Percentiles rank a stretch among this genome's conserved stretches.
Conservation (phyloP, 352 stramenopile species). For the Phytophthora brassicae region DNA sequence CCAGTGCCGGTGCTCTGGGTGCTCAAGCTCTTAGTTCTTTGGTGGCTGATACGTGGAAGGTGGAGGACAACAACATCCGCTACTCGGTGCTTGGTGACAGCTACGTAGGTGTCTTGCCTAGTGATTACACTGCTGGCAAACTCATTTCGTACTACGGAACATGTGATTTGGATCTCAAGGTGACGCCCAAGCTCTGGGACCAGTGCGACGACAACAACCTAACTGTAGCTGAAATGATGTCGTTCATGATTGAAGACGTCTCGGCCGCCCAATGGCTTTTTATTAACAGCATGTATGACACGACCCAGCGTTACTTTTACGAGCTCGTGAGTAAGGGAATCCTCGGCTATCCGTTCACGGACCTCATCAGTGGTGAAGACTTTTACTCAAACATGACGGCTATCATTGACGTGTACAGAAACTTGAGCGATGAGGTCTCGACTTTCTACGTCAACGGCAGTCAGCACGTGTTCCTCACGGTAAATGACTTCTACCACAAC, state of each 20-base stretch:
- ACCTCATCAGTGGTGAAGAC: slow-evolving; percentile 52
- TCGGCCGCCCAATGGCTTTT: slow-evolving; percentile 61
- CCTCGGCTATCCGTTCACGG: slow-evolving; percentile 49
- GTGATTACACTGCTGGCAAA: slow-evolving; percentile 43
- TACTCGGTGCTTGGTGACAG: slow-evolving; percentile 65
- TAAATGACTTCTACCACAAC: slow-evolving; percentile 50
- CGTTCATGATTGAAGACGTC: slow-evolving; percentile 51
- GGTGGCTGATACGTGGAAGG: slow-evolving; percentile 58
- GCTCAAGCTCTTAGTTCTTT: slow-evolving; percentile 47
- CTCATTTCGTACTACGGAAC: slow-evolving; percentile 64
- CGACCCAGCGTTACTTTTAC: slow-evolving; percentile 70
- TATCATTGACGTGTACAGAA: slow-evolving; percentile 57
- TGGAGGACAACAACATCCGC: slow-evolving; percentile 51
- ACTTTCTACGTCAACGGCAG: slow-evolving; percentile 51
- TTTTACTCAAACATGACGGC: slow-evolving; percentile 61
- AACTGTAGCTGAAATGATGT: slow-evolving; percentile 52
- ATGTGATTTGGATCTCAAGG: slow-evolving; percentile 53
- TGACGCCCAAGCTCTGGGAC: slow-evolving; percentile 37
- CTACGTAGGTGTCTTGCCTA: slow-evolving; percentile 65
- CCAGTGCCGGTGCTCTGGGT: slow-evolving; percentile 55
- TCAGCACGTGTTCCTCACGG: slow-evolving; percentile 56
- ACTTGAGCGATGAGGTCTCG: slow-evolving; percentile 44
- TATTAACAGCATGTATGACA: slow-evolving; percentile 62
- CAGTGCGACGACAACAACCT: slow-evolving; percentile 48
- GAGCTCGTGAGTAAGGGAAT: slow-evolving; percentile 56